These are phyloP conservation scores for Epithemia pelagica DNA, from an alignment of 108 stramenopile genomes.

Conservation along the genomic window DNA sequence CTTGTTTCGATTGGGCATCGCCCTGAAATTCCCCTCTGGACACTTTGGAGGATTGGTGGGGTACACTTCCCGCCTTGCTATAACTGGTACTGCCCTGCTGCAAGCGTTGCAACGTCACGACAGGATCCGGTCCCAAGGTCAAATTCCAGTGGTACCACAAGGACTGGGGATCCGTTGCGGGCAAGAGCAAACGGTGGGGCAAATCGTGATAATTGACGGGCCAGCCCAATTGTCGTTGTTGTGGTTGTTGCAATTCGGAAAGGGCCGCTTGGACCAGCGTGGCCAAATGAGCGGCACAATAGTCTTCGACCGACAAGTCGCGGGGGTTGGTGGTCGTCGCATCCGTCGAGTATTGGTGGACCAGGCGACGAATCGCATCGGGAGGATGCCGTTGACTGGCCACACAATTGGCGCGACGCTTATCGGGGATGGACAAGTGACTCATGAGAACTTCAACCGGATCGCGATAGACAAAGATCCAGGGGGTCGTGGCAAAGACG, in stretches of 20 bases:
- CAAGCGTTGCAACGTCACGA: constrained; percentile 54
- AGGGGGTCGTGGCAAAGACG: constrained; percentile 89
- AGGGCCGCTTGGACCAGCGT: constrained; percentile 65
- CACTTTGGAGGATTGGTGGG: too few species aligned
- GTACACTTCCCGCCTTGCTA: constrained; percentile 61
- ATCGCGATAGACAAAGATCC: constrained; percentile 90
- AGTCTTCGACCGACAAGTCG: constrained; percentile 40
- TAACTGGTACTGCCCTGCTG: constrained; percentile 50
- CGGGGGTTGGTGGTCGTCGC: constrained; percentile 3
- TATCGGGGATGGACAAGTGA: constrained; percentile 37
- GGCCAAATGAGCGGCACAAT: constrained; percentile 80
- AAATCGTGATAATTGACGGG: constrained; percentile 65
- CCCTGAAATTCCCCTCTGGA: constrained; percentile 47
- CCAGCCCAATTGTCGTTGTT: too few species aligned
- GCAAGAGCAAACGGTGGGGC: constrained; percentile 41
- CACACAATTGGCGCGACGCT: constrained; percentile 47
- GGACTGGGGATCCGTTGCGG: too few species aligned
- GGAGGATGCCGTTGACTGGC: constrained; percentile 19
- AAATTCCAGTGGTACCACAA: too few species aligned
- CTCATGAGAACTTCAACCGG: constrained; percentile 93
- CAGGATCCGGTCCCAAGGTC: constrained; percentile 19
- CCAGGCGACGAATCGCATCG: constrained; percentile 9
- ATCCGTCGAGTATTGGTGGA: constrained; percentile 29
- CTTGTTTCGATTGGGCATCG: constrained; percentile 60
- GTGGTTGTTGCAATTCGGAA: constrained; percentile 14